phyloP scores from a whole-genome alignment of 2,329 filamentous ascomycete genomes.

The Elsinoe arachidis region DNA sequence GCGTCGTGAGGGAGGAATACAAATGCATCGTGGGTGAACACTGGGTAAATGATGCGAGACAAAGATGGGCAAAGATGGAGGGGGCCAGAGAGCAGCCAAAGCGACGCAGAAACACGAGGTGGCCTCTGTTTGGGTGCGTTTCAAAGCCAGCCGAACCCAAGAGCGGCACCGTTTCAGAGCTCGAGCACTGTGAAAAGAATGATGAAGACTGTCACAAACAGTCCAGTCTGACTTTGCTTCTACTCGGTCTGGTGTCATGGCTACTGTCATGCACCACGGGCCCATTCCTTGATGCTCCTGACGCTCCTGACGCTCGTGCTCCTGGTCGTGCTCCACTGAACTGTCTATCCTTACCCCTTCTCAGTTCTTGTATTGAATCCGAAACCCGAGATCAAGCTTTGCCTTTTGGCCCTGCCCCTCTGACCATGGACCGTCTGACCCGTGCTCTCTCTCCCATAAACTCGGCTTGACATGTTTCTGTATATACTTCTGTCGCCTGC shows the following conservation, averaged over 20 bases:
- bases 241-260: neutral
- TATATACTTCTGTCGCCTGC: slow-evolving; percentile 1
- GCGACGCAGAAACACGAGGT: neutral
- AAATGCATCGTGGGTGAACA: too few species aligned
- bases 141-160: slow-evolving; percentile 10
- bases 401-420: neutral
- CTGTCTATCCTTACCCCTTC: neutral
- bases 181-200: neutral
- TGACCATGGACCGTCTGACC: neutral
- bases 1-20: too few species aligned
- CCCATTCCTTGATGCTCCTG: neutral
- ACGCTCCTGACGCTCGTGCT: neutral
- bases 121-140: neutral
- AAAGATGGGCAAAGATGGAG: neutral
- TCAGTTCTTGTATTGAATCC: neutral
- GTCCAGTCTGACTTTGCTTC: neutral
- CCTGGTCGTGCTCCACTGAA: neutral
- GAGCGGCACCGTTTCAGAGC: neutral
- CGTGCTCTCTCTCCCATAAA: neutral
- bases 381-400: slow-evolving; percentile 5
- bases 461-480: neutral
- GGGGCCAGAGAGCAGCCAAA: neutral
- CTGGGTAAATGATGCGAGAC: neutral
- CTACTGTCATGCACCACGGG: neutral
- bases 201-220: too few species aligned